Evolutionary conservation across 768 basidiomycete genomes (phyloP).

Genomic region (Psilocybe sp.): DNA sequence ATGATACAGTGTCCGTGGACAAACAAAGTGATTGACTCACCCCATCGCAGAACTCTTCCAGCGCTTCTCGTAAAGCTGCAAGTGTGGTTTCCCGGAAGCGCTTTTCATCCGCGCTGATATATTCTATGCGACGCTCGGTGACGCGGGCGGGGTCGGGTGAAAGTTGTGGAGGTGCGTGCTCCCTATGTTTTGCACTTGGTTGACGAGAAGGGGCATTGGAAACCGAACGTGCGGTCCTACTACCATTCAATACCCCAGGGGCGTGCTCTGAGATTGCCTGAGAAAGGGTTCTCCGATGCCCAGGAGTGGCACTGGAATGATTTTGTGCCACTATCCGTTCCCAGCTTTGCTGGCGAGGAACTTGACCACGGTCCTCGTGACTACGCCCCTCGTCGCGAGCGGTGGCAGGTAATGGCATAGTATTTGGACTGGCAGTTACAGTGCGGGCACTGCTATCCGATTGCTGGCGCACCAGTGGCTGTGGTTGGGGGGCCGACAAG

Average conservation of each 20-base stretch:
- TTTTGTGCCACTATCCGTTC: too few species aligned
- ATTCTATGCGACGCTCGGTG: slow-evolving; percentile 38
- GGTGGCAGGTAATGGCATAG: background rate
- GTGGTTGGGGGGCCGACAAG: slow-evolving; percentile 37
- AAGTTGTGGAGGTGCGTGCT: background rate
- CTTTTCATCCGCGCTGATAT: slow-evolving; percentile 48
- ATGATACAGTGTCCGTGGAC: background rate
- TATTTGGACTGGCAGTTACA: slow-evolving; percentile 42
- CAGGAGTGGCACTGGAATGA: too few species aligned
- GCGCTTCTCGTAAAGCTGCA: slow-evolving; percentile 47
- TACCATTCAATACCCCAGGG: too few species aligned
- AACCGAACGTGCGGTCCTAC: background rate
- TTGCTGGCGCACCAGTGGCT: slow-evolving; percentile 40
- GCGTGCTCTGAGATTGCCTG: too few species aligned
- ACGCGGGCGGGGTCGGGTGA: slow-evolving; percentile 1
- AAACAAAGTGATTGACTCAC: slow-evolving; percentile 31
- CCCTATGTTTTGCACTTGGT: slow-evolving; percentile 10
- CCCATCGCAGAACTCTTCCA: slow-evolving; percentile 64
- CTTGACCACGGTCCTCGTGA: slow-evolving; percentile 21
- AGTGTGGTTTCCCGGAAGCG: slow-evolving; percentile 54
- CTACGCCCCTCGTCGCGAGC: background rate
- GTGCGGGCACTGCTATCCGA: slow-evolving; percentile 73
- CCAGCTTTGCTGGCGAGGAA: background rate
- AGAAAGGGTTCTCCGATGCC: too few species aligned
- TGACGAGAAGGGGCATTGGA: background rate